A percentile compares a stretch with the other conserved stretches of the same genome.
These are phyloP conservation scores for Malassezia obtusa DNA, from an alignment of 1,284 basidiomycete species.

Conservation along the genomic window DNA sequence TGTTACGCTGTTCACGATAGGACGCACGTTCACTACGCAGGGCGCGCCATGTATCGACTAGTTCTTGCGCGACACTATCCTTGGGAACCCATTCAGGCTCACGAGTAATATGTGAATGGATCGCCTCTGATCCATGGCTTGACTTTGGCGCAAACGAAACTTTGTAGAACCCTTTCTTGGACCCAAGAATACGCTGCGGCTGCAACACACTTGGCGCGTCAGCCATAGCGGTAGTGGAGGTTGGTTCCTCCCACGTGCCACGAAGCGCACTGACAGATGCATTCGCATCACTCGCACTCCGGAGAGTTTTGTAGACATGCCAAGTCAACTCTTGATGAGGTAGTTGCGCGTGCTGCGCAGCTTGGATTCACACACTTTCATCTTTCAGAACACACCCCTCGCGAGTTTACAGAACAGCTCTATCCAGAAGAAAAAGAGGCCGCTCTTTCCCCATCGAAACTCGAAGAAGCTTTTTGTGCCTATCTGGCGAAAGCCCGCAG, in stretches of 20 bases:
- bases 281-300: constrained; percentile 78
- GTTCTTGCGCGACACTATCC: neutral
- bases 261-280: constrained; percentile 8
- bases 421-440: constrained; percentile 74
- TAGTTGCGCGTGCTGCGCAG: constrained; percentile 66
- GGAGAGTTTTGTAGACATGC: constrained; percentile 95
- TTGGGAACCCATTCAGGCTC: constrained; percentile 12
- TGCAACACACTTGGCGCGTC: neutral
- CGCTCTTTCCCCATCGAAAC: constrained; percentile 51
- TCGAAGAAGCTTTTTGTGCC: constrained; percentile 58
- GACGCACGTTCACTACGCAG: neutral
- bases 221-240: constrained; percentile 1
- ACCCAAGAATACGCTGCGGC: constrained; percentile 14
- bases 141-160: constrained; percentile 4
- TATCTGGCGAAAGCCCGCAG: constrained; percentile 69
- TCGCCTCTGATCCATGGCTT: too few species aligned
- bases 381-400: constrained; percentile 86
- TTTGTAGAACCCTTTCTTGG: constrained; percentile 17
- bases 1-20: neutral
- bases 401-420: constrained; percentile 67
- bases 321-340: constrained; percentile 62
- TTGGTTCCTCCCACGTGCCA: neutral
- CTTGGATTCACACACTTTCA: constrained; percentile 75
- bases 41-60: constrained; percentile 7
- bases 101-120: neutral